Percentiles rank a stretch among this genome's conserved stretches.
Conservation (phyloP, 768 basidiomycete species). For the Pisolithus sp. region DNA sequence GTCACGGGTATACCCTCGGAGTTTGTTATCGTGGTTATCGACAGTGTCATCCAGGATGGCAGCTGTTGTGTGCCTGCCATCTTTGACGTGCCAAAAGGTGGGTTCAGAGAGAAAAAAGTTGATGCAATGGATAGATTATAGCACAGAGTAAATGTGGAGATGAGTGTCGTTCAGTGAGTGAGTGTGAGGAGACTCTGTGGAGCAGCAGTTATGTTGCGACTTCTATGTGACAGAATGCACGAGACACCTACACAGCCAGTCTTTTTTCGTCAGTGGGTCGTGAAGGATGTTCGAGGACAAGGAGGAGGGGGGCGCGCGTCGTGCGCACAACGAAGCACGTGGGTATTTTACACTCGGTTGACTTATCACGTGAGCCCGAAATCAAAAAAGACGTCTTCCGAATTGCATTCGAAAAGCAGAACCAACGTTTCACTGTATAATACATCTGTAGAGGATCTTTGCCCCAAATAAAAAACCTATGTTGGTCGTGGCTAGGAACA, state of each 20-base stretch:
- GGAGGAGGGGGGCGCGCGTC: slow-evolving; percentile 5
- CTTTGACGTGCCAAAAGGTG: not conserved
- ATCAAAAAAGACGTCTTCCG: not conserved
- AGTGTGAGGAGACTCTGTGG: slow-evolving; percentile 21
- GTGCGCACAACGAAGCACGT: slow-evolving; percentile 4
- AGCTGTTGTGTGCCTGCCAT: slow-evolving; percentile 51
- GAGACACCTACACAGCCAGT: slow-evolving; percentile 5
- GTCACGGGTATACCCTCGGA: slow-evolving; percentile 45
- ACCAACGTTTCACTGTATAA: too few relatives aligned
- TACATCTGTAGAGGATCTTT: not conserved
- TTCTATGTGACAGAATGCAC: not conserved
- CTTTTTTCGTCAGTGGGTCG: slow-evolving; percentile 16
- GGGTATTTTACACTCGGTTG: slow-evolving; percentile 24
- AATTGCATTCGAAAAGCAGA: too few relatives aligned
- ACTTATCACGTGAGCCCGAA: slow-evolving; percentile 23
- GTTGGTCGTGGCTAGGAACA: too few relatives aligned
- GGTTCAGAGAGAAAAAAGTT: not conserved
- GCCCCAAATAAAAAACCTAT: slow-evolving; percentile 1
- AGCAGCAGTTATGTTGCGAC: not conserved
- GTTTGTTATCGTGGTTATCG: slow-evolving; percentile 46
- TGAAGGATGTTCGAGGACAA: slow-evolving; percentile 3
- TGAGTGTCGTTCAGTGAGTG: slow-evolving; percentile 4
- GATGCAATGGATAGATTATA: slow-evolving; percentile 2
- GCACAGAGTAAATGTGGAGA: slow-evolving; percentile 5
- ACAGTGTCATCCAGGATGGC: slow-evolving; percentile 67